These are phyloP conservation scores for Rhodotorula sphaerocarpa DNA, from an alignment of 768 basidiomycete genomes.

Conservation along the genomic window DNA sequence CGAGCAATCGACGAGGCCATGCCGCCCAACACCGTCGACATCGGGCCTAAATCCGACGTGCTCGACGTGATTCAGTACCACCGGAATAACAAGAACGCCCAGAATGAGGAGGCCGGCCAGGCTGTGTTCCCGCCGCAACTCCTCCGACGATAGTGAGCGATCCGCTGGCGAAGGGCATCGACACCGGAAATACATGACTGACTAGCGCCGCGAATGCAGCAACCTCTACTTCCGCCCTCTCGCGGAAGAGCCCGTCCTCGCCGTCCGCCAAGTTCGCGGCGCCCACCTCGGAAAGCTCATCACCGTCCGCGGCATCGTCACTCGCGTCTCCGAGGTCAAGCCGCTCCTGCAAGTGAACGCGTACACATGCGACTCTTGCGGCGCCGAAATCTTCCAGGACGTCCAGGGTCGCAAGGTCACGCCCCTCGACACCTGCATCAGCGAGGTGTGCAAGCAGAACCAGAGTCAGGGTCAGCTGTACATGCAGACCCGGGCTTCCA, in stretches of 20 bases:
- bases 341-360: constrained; percentile 94
- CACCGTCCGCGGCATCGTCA: constrained; percentile 94
- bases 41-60: constrained; percentile 84
- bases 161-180: too few relatives aligned
- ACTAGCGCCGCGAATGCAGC: too few relatives aligned
- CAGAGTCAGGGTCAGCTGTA: constrained; percentile 79
- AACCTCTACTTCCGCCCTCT: constrained; percentile 90
- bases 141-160: constrained; percentile 90
- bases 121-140: constrained; percentile 83
- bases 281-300: constrained; percentile 81
- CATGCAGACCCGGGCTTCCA: constrained; percentile 96
- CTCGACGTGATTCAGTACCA: constrained; percentile 95
- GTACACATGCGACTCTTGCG: constrained; percentile 88
- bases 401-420: constrained; percentile 63
- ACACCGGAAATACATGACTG: too few relatives aligned
- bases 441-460: constrained; percentile 75
- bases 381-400: constrained; percentile 97
- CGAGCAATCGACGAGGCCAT: constrained; percentile 84
- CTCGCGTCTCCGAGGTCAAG: constrained; percentile 97
- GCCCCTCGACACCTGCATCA: constrained; percentile 77
- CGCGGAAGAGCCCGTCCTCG: constrained; percentile 51
- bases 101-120: constrained; percentile 60
- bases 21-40: constrained; percentile 76
- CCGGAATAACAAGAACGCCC: constrained; percentile 75
- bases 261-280: constrained; percentile 85